These are phyloP conservation scores for Solanum hybrid DNA, from an alignment of 305 asterid species.

Conservation along the genomic window DNA sequence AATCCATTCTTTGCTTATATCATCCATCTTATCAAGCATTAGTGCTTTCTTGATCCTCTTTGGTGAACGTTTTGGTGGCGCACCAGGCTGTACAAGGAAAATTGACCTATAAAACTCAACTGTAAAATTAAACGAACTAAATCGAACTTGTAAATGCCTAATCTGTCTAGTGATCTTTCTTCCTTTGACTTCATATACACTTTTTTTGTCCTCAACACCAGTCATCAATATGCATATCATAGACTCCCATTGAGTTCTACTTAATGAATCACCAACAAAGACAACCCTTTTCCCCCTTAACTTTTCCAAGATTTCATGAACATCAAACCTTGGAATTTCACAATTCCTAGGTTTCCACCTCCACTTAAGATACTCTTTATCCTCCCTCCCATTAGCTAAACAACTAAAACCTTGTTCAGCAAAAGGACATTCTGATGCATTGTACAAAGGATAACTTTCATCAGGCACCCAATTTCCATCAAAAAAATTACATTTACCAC, in stretches of 20 bases:
- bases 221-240: slow-evolving; percentile 85
- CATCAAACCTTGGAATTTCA: slow-evolving; percentile 60
- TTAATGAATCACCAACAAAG: slow-evolving; percentile 85
- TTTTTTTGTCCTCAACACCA: slow-evolving; percentile 62
- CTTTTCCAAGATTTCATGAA: slow-evolving; percentile 36
- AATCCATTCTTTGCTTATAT: slow-evolving; percentile 60
- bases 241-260: slow-evolving; percentile 95
- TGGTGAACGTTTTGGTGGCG: slow-evolving; percentile 61
- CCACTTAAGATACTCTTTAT: slow-evolving; percentile 69
- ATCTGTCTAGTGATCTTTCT: slow-evolving; percentile 70
- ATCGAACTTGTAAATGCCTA: slow-evolving; percentile 65
- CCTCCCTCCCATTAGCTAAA: slow-evolving; percentile 74
- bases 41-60: slow-evolving; percentile 68
- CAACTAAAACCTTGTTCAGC: slow-evolving; percentile 69
- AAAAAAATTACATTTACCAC: slow-evolving; percentile 55
- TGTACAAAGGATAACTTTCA: slow-evolving; percentile 66
- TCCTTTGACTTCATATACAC: slow-evolving; percentile 74
- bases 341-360: slow-evolving; percentile 78
- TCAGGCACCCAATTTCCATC: slow-evolving; percentile 80
- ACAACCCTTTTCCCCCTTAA: slow-evolving; percentile 81
- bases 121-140: slow-evolving; percentile 39
- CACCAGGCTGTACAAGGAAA: slow-evolving; percentile 71
- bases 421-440: slow-evolving; percentile 79
- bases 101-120: slow-evolving; percentile 89
- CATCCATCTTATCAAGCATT: slow-evolving; percentile 71